These are phyloP conservation scores for Cyclostephanos tholiformis DNA, from an alignment of 108 stramenopile species.

Conservation along the genomic window DNA sequence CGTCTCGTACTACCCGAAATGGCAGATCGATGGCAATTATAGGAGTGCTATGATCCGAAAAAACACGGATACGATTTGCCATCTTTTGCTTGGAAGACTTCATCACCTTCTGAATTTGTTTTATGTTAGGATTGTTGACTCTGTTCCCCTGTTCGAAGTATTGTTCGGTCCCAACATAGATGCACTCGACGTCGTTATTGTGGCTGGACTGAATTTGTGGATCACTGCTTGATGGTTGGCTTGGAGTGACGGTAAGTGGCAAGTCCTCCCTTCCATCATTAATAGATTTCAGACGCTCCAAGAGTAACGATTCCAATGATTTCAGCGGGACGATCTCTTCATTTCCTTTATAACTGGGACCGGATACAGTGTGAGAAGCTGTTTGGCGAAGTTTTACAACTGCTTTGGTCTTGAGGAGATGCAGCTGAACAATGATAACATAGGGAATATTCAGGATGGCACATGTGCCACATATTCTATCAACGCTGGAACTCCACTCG, in stretches of 20 bases:
- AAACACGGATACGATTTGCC: background rate
- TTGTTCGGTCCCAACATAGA: slow-evolving; percentile 72
- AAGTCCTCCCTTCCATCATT: slow-evolving; percentile 6
- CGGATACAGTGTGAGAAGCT: slow-evolving; percentile 25
- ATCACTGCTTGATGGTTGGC: slow-evolving; percentile 18
- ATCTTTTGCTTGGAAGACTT: slow-evolving; percentile 18
- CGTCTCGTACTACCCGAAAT: slow-evolving; percentile 30
- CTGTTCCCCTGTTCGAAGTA: slow-evolving; percentile 55
- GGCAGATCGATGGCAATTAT: slow-evolving; percentile 44
- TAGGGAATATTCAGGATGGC: slow-evolving; percentile 74
- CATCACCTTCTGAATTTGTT: slow-evolving; percentile 36
- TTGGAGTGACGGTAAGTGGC: slow-evolving; percentile 12
- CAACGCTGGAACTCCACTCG: slow-evolving; percentile 69
- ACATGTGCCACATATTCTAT: slow-evolving; percentile 71
- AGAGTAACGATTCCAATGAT: slow-evolving; percentile 53
- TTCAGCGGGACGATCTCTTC: slow-evolving; percentile 62
- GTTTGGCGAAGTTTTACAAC: slow-evolving; percentile 66
- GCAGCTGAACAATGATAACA: slow-evolving; percentile 75
- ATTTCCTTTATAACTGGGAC: slow-evolving; percentile 26
- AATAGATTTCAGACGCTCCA: slow-evolving; percentile 34
- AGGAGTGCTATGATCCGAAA: slow-evolving; percentile 16
- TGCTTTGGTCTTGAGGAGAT: slow-evolving; percentile 70
- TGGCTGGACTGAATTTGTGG: slow-evolving; percentile 22
- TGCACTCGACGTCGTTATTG: slow-evolving; percentile 60
- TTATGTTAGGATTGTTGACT: slow-evolving; percentile 30